Evolutionary conservation across 768 basidiomycete genomes (phyloP), one percentile per base, ranked within the genome.

Genomic region (Serendipita sp.): DNA sequence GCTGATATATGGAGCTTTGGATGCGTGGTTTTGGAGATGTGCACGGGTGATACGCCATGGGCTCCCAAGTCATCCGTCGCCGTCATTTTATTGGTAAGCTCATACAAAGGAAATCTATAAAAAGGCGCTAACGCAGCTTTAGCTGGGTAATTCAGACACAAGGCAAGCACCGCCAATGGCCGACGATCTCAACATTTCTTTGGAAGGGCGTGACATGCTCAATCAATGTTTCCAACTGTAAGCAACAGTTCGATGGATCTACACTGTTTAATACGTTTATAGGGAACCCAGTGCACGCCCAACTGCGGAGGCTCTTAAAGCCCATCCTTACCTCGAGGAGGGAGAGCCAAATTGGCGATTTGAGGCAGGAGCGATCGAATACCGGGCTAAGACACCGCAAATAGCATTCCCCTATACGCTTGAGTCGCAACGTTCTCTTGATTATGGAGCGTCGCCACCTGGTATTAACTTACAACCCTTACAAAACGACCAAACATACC

Each of bases 1-100:
- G 85, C 96, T 60, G 96, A 99, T 72, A 95, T 99, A 68, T 99
- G 96, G 96, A 93, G 91, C 73, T 82, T 98, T 3, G 96, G 96
- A 1, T 99, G 96, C 76, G 90, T 98, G n/a, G 88, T 95, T 15
- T 79, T 97, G 68, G 96, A 99, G 74, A 99, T 99, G 96, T 95
- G 92, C 86, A 89, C 90, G 23, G 96, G 96, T n/a, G 82, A 85
- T 71, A 78, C 94, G 51, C 96, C 96, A 2, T 99, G 96, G 96
- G 84, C 80, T 32, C 87, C 89, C 34, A 88, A 94, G 69, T 90
- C 94, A 74, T 83, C 83, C 68, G 81, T 97, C 66, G 86, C 90
- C 1, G 93, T 97, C 66, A 90, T 99, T 86, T 89, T 90, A 75
- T 91, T 94, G 81, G 94, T 91, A 71, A 65, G 80, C 73, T 7